phyloP scores from a whole-genome alignment of 768 basidiomycete species.

The Solioccasus polychromus region DNA sequence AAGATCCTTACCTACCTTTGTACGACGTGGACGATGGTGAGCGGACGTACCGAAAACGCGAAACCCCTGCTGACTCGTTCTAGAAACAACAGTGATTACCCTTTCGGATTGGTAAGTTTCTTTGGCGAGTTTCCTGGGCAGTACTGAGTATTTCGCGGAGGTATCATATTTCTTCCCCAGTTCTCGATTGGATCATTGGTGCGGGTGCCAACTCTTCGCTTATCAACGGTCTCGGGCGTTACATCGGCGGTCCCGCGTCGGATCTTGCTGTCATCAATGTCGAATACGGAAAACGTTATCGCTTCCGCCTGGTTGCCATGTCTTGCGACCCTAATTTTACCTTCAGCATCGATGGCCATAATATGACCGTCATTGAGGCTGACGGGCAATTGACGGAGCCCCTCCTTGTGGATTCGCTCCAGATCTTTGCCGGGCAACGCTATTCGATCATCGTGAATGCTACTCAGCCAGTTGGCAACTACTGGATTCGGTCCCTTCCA shows the following conservation, averaged over 20 bases:
- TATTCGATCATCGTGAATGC: slow-evolving; percentile 44
- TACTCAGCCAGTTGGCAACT: slow-evolving; percentile 34
- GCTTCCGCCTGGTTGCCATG: slow-evolving; percentile 35
- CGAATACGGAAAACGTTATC: slow-evolving; percentile 33
- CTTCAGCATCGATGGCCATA: slow-evolving; percentile 46
- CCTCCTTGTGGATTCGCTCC: slow-evolving; percentile 38
- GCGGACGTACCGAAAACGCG: not conserved
- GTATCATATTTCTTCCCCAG: slow-evolving; percentile 17
- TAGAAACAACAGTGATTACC: slow-evolving; percentile 42
- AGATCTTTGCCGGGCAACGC: slow-evolving; percentile 49
- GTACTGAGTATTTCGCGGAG: slow-evolving; percentile 13
- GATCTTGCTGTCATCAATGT: slow-evolving; percentile 37
- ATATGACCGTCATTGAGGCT: slow-evolving; percentile 45
- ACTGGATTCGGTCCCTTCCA: slow-evolving; percentile 38
- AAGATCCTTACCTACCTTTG: slow-evolving; percentile 35
- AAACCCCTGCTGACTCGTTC: no score
- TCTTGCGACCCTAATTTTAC: slow-evolving; percentile 43
- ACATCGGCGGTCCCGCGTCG: slow-evolving; percentile 30
- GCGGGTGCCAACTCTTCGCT: slow-evolving; percentile 32
- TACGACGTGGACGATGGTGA: slow-evolving; percentile 46
- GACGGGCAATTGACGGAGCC: slow-evolving; percentile 42
- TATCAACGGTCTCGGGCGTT: slow-evolving; percentile 41
- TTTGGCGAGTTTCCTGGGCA: slow-evolving; percentile 22
- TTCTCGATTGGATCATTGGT: slow-evolving; percentile 7
- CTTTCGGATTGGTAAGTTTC: slow-evolving; percentile 28